These are phyloP conservation scores for Pisolithus orientalis DNA, from an alignment of 768 basidiomycete species.

Conservation along the genomic window DNA sequence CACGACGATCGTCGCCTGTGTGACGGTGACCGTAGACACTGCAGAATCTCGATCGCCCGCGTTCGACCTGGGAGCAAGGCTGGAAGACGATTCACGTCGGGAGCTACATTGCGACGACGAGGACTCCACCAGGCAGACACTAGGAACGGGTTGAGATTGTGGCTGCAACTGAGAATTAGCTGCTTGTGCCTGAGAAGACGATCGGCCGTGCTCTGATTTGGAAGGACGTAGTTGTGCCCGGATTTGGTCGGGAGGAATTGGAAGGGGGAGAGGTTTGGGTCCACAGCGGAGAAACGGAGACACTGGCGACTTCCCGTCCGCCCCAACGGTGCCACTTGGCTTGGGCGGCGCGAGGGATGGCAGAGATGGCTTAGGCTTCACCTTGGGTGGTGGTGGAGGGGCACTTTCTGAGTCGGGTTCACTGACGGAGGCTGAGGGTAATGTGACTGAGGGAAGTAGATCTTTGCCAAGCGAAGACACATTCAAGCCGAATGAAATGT, in stretches of 20 bases:
- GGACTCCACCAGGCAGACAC: slow-evolving; percentile 3
- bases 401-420: slow-evolving; percentile 7
- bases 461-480: slow-evolving; percentile 9
- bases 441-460: not conserved
- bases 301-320: slow-evolving; percentile 19
- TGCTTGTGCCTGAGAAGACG: slow-evolving; percentile 8
- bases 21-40: slow-evolving; percentile 40
- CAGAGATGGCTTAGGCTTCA: slow-evolving; percentile 12
- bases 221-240: slow-evolving; percentile 24
- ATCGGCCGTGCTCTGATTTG: slow-evolving; percentile 16
- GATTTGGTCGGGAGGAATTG: slow-evolving; percentile 22
- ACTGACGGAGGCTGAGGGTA: not conserved
- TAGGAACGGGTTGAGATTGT: slow-evolving; percentile 1
- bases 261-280: slow-evolving; percentile 21
- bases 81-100: slow-evolving; percentile 10
- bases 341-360: slow-evolving; percentile 12
- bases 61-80: slow-evolving; percentile 9
- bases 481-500: slow-evolving; percentile 7
- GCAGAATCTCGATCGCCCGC: slow-evolving; percentile 24
- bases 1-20: slow-evolving; percentile 35
- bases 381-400: slow-evolving; percentile 17
- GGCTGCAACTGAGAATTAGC: slow-evolving; percentile 4
- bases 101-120: slow-evolving; percentile 3
- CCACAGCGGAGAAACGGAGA: slow-evolving; percentile 17
- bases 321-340: slow-evolving; percentile 13